Evolutionary conservation across 2,329 filamentous ascomycete genomes (phyloP).

Genomic region (Pezicula rhizophila): DNA sequence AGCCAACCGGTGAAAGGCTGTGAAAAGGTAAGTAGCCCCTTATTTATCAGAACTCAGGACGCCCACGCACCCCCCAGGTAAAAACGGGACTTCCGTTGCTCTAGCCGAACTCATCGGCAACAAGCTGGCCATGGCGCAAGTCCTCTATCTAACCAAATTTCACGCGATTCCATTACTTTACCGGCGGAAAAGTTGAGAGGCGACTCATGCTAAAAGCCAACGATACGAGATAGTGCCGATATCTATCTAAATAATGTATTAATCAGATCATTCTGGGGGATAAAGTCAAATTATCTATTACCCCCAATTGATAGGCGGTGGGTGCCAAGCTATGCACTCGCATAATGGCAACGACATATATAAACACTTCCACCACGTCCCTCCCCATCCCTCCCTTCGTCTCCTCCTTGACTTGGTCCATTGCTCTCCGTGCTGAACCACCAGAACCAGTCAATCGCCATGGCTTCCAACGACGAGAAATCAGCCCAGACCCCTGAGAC

Average conservation of each 20-base stretch:
- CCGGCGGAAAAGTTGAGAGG: not conserved
- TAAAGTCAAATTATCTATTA: not conserved
- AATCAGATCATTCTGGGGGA: not conserved
- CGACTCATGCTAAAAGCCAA: not conserved
- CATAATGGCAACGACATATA: not conserved
- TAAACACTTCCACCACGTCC: too few species aligned
- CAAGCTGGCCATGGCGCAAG: not conserved
- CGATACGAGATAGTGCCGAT: not conserved
- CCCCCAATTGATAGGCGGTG: not conserved
- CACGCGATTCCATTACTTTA: not conserved
- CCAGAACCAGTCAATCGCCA: not conserved
- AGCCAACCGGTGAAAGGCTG: too few species aligned
- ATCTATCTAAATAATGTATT: too few species aligned
- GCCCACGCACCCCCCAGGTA: too few species aligned
- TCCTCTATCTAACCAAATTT: not conserved
- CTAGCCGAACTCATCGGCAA: not conserved
- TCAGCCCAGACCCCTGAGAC: not conserved
- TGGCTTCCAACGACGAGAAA: not conserved
- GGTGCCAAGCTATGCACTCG: not conserved
- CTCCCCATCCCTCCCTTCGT: too few species aligned
- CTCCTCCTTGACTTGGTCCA: too few species aligned
- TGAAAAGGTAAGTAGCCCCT: too few species aligned
- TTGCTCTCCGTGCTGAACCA: not conserved
- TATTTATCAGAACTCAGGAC: too few species aligned
- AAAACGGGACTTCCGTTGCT: too few species aligned